These are phyloP conservation scores for Arthrobotrys conoides DNA, from an alignment of 2,329 filamentous ascomycete species.

Conservation along the genomic window DNA sequence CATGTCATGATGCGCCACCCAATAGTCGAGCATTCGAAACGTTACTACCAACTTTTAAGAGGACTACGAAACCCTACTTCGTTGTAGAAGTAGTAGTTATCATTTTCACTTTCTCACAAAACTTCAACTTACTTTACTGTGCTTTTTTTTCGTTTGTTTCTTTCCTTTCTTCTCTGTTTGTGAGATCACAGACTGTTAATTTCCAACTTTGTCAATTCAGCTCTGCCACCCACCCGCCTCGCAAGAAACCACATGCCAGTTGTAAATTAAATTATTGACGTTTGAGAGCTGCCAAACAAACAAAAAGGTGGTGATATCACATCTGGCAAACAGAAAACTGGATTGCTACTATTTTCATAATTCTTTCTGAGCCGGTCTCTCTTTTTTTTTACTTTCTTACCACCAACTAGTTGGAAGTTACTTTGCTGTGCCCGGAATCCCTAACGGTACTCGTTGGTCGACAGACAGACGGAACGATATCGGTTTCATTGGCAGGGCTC, in stretches of 20 bases:
- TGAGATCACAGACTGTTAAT: too few relatives aligned
- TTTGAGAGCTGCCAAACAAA: too few relatives aligned
- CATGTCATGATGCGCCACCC: constrained; percentile 19
- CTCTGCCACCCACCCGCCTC: too few relatives aligned
- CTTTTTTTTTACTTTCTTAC: neutral
- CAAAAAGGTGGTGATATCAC: too few relatives aligned
- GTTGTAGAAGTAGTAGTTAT: neutral
- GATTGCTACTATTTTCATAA: neutral
- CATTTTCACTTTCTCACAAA: neutral
- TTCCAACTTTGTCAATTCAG: too few relatives aligned
- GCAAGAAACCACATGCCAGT: too few relatives aligned
- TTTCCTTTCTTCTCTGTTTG: neutral
- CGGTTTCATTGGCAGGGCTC: constrained; percentile 4
- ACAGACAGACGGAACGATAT: neutral
- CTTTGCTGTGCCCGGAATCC: neutral
- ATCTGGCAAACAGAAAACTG: too few relatives aligned
- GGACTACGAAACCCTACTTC: neutral
- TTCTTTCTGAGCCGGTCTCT: neutral
- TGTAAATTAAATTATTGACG: too few relatives aligned
- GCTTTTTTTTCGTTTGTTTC: neutral
- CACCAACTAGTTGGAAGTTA: neutral
- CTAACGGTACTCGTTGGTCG: neutral
- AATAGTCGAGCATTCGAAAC: neutral
- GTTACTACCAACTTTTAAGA: neutral
- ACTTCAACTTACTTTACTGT: neutral